Evolutionary conservation across 2,329 filamentous ascomycete genomes (phyloP), one percentile per base, ranked within the genome.

Genomic region (Dothidotthia symphoricarpi): DNA sequence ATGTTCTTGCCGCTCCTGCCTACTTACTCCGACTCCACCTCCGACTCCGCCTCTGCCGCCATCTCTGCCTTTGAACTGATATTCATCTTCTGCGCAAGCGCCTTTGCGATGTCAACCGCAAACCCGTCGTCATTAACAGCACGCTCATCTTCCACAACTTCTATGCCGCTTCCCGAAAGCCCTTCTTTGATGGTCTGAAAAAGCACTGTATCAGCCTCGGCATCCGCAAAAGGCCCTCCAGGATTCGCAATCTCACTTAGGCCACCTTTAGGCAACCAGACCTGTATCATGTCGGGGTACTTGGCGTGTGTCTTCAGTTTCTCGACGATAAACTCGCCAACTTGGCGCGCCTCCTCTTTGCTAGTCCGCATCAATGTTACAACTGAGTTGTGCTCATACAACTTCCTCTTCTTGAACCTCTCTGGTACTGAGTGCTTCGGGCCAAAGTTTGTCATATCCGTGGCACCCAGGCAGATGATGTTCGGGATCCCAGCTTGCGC

Each of bases 361-460:
- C 71, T 80, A 0, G 83, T 82, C 15, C 84, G 68, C 73, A 87
- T 79, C 22, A 88, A 54, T 0, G 83, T 87, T 0, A 86, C 77
- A 0, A 74, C 73, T 0, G 80, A 73, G 53, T 86, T 87, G 55
- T 87, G 83, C 53, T 80, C 76, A 49, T 77, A 74, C n/a, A 85
- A 60, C 14, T 69, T 69, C 19, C 81, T 69, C 2, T 62, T 53
- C 3, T 58, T 54, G 47, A 78, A 83, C 32, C 69, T 69, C 35
- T 76, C 70, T 0, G 83, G 83, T 0, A 85, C 71, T 0, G 73
- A 79, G 0, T 61, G 57, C 27, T 51, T 66, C 0, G 79, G 73
- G 0, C 82, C 82, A 53, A 85, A 86, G 47, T 85, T 85, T 14
- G 77, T 61, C 64, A 69, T 69, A 24, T 72, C 69, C 2, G 65